Evolutionary conservation across 306 rosid genomes (phyloP).

Genomic region (Luffa acutangula): DNA sequence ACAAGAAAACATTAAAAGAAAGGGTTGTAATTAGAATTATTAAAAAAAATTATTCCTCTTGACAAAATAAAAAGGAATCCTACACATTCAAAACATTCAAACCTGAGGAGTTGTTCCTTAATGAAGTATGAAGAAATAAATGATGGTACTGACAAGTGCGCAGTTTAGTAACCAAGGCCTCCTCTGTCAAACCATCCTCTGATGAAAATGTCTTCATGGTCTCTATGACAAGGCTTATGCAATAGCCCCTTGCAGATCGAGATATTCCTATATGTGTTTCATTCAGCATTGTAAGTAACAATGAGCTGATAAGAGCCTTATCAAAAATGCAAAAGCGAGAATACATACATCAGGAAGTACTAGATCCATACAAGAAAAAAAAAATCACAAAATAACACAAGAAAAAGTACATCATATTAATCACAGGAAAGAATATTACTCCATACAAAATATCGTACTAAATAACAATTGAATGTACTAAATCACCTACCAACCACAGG

Average conservation of each 20-base stretch:
- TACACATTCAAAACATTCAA: constrained; percentile 10
- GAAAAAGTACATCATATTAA: neutral
- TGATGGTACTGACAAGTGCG: constrained; percentile 88
- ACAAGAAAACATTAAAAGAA: neutral
- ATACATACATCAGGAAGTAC: neutral
- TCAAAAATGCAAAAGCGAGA: neutral
- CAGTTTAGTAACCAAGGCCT: constrained; percentile 81
- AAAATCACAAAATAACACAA: neutral
- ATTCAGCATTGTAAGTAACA: constrained; percentile 10
- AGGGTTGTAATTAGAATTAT: neutral
- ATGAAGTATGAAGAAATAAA: constrained; percentile 70
- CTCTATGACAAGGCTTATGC: constrained; percentile 70
- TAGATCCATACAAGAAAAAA: neutral
- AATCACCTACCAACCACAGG: constrained; percentile 71
- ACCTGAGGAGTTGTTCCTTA: constrained; percentile 74
- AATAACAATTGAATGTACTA: constrained; percentile 1
- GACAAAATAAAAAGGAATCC: neutral
- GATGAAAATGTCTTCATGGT: constrained; percentile 82
- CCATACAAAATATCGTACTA: neutral
- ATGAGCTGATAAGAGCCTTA: constrained; percentile 5
- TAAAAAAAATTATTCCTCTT: neutral
- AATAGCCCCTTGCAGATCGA: constrained; percentile 86
- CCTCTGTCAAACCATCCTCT: constrained; percentile 93
- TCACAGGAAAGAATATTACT: neutral
- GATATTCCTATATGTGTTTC: constrained; percentile 48